Percentiles rank a stretch among this genome's conserved stretches.
Conservation (phyloP, 176 grass and related monocot species). For the Zoysia japonica region DNA sequence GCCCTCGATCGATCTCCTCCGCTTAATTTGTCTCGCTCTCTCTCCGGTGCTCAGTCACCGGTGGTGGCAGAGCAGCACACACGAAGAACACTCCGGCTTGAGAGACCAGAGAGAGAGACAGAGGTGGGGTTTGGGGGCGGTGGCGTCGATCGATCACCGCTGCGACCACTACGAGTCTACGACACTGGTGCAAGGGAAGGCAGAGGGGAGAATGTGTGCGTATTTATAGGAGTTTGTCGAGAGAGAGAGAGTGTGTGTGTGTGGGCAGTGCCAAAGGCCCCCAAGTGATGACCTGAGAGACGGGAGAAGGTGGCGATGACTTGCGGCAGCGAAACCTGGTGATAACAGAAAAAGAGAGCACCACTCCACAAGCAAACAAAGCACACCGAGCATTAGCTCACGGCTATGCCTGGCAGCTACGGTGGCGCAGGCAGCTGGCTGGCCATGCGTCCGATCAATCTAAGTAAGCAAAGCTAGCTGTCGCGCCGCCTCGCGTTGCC, state of each 20-base stretch:
- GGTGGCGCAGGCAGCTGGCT: background rate
- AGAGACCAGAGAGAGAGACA: background rate
- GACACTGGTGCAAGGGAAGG: background rate
- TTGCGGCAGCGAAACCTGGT: constrained; percentile 47
- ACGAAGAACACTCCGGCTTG: background rate
- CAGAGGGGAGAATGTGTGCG: constrained; percentile 1
- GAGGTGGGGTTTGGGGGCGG: constrained; percentile 8
- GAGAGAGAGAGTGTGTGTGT: too few relatives aligned
- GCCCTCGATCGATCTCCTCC: too few relatives aligned
- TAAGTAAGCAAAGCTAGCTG: background rate
- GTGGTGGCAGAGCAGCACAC: background rate
- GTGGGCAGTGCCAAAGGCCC: background rate
- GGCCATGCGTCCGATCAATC: too few relatives aligned
- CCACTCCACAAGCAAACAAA: constrained; percentile 30
- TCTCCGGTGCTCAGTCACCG: background rate
- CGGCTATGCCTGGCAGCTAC: background rate
- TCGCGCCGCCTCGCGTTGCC: too few relatives aligned
- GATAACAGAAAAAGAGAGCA: constrained; percentile 37
- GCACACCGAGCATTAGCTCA: background rate
- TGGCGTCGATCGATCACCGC: constrained; percentile 32
- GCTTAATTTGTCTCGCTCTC: background rate
- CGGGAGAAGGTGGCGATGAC: constrained; percentile 24
- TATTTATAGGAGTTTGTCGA: constrained; percentile 28
- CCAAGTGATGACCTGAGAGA: background rate
- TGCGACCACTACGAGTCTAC: too few relatives aligned